Evolutionary conservation across 441 rosid species (phyloP), one percentile per base, ranked within the genome.

Genomic region (Adansonia madagascariensis): DNA sequence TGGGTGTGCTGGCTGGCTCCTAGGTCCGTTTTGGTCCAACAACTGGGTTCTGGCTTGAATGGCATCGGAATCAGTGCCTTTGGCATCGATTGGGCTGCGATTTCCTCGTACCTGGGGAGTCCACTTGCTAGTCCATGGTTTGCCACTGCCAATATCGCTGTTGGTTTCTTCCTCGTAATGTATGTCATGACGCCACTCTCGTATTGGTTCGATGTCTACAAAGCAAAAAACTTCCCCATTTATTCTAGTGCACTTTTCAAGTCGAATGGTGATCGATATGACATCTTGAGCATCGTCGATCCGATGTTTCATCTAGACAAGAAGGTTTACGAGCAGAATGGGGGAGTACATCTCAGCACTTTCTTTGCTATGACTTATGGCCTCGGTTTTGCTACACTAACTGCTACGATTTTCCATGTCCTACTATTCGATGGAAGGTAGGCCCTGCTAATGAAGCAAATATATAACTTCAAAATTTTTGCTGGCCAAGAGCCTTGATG

Each of bases 81-180:
- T 14, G 96, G 89, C 20, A 39, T 93, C 12, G 94, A 93, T 20
- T 93, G 98, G 98, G 77, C 89, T 9, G 88, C 96, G 1, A 80
- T 93, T 72, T 83, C 93, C 55, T 70, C 94, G 8, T 89, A 85
- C 71, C 88, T 93, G 3, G 93, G 93, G 6, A 91, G 92, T 75
- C 98, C 98, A 0, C 78, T 94, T 1, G 98, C 97, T 43, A 92
- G 95, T 74, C 98, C 98, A 0, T 88, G 91, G 93, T 94, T 92
- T 14, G 98, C 98, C 6, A 88, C 95, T 0, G 88, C 87, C 4
- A 94, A 92, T 78, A 47, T 92, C 11, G 91, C 94, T 1, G 80
- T 85, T 10, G 97, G 98, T 27, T 94, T 88, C 73, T 56, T 79
- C 71, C 82, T 91, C 0, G 76, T 90, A 6, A 88, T 92, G 91